phyloP scores from a whole-genome alignment of 352 stramenopile species.

The Globisporangium camurandrum region DNA sequence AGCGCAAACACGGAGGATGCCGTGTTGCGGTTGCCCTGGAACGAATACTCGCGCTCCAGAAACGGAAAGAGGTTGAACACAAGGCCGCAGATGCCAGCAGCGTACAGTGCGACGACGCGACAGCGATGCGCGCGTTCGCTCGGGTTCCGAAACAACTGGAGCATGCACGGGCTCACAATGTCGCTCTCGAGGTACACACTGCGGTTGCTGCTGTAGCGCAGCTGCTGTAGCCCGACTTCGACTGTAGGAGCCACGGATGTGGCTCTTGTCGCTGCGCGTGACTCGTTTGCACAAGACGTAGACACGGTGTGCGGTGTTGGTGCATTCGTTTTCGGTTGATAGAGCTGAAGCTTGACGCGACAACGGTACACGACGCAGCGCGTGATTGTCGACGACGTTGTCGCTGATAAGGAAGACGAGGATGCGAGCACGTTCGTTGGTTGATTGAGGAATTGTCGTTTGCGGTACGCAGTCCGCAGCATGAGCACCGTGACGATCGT shows the following conservation, averaged over 20 bases:
- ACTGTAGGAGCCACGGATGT: too few relatives aligned
- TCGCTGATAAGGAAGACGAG: too few relatives aligned
- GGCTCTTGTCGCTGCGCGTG: neutral
- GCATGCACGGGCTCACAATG: neutral
- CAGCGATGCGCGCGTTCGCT: neutral
- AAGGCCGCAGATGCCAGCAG: neutral
- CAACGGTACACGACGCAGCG: conserved; percentile 21
- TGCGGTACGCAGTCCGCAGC: conserved; percentile 10
- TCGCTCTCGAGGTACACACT: conserved; percentile 4
- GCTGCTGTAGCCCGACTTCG: neutral
- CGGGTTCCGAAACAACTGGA: neutral
- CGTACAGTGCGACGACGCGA: neutral
- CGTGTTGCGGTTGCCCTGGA: neutral
- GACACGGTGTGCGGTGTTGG: neutral
- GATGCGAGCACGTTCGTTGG: too few relatives aligned
- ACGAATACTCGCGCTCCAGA: neutral
- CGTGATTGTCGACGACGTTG: conserved; percentile 2
- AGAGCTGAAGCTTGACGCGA: conserved; percentile 5
- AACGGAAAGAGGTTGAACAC: conserved; percentile 2
- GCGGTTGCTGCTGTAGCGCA: neutral
- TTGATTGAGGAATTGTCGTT: conserved; percentile 3
- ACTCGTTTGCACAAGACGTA: neutral
- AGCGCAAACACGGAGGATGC: neutral
- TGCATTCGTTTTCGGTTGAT: neutral
- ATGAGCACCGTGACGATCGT: conserved; percentile 7